Conservation (phyloP, 768 basidiomycete genomes). For the Lentinula lateritia region DNA sequence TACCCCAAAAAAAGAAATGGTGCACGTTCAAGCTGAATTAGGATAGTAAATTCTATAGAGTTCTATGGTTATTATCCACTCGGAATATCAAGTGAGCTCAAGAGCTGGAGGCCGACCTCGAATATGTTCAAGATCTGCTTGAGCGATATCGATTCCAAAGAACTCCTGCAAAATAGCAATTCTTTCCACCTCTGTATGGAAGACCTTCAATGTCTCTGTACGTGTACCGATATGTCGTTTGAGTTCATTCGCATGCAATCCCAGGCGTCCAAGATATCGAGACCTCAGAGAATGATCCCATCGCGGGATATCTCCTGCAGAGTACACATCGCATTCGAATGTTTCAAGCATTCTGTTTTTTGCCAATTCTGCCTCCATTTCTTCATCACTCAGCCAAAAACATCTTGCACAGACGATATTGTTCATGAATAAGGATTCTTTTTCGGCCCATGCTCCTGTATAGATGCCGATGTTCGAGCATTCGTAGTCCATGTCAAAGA, state of each 20-base stretch:
- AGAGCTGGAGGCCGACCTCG: slow-evolving; percentile 12
- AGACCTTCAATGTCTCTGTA: slow-evolving; percentile 15
- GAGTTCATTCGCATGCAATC: slow-evolving; percentile 21
- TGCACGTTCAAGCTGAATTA: too few relatives aligned
- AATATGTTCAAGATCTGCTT: slow-evolving; percentile 17
- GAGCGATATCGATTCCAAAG: slow-evolving; percentile 21
- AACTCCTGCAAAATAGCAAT: slow-evolving; percentile 20
- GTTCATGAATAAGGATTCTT: slow-evolving; percentile 16
- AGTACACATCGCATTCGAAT: neutral
- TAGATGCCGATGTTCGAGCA: slow-evolving; percentile 4
- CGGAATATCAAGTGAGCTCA: neutral
- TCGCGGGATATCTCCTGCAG: neutral
- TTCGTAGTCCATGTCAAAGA: slow-evolving; percentile 14
- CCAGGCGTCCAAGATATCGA: slow-evolving; percentile 12
- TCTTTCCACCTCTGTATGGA: slow-evolving; percentile 25
- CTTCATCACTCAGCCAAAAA: slow-evolving; percentile 18
- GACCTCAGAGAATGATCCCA: neutral
- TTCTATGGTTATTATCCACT: neutral
- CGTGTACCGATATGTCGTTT: slow-evolving; percentile 17
- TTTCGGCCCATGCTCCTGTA: neutral
- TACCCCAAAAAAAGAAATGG: too few relatives aligned
- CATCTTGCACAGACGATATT: slow-evolving; percentile 20
- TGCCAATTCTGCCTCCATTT: neutral
- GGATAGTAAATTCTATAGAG: too few relatives aligned
- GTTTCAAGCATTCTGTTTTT: neutral